Percentiles rank a stretch among this genome's conserved stretches.
Conservation (phyloP, 805 yeast genomes). For the Cyberlindnera meyerae region DNA sequence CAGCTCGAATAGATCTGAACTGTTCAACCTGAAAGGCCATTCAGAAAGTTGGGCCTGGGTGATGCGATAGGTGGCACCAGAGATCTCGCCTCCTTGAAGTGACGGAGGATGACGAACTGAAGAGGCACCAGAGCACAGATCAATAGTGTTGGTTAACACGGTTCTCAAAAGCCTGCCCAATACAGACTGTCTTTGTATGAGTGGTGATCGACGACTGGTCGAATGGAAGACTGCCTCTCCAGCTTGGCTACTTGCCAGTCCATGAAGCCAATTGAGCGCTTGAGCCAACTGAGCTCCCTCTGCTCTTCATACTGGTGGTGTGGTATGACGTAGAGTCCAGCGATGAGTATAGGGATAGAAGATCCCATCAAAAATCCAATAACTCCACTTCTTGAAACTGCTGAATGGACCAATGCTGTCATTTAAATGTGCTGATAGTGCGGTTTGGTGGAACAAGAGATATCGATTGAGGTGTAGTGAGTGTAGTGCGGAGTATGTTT, state of each 20-base stretch:
- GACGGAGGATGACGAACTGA: too few relatives aligned
- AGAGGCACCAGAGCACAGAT: too few relatives aligned
- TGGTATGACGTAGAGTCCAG: slow-evolving; percentile 20
- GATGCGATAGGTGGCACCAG: too few relatives aligned
- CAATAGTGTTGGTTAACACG: too few relatives aligned
- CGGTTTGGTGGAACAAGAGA: background rate
- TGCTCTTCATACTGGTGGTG: slow-evolving; percentile 14
- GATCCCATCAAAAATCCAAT: slow-evolving; percentile 24
- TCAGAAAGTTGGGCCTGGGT: too few relatives aligned
- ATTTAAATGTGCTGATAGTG: background rate
- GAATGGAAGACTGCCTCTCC: slow-evolving; percentile 9
- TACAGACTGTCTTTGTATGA: slow-evolving; percentile 25
- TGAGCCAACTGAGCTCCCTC: slow-evolving; percentile 20
- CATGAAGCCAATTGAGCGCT: slow-evolving; percentile 21
- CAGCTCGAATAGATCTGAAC: too few relatives aligned
- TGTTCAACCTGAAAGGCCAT: too few relatives aligned
- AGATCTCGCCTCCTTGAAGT: too few relatives aligned
- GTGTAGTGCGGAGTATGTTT: background rate
- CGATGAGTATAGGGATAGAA: slow-evolving; percentile 20
- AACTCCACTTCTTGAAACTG: slow-evolving; percentile 19
- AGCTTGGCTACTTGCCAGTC: slow-evolving; percentile 15
- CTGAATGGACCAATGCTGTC: slow-evolving; percentile 6
- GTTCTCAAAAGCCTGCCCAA: slow-evolving; percentile 30
- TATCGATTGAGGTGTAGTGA: too few relatives aligned
- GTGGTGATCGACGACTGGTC: slow-evolving; percentile 11